A percentile compares a stretch with the other conserved stretches of the same genome.
Evolutionary conservation across 2,329 filamentous ascomycete species (phyloP).

Genomic region (Trichoderma sp.): DNA sequence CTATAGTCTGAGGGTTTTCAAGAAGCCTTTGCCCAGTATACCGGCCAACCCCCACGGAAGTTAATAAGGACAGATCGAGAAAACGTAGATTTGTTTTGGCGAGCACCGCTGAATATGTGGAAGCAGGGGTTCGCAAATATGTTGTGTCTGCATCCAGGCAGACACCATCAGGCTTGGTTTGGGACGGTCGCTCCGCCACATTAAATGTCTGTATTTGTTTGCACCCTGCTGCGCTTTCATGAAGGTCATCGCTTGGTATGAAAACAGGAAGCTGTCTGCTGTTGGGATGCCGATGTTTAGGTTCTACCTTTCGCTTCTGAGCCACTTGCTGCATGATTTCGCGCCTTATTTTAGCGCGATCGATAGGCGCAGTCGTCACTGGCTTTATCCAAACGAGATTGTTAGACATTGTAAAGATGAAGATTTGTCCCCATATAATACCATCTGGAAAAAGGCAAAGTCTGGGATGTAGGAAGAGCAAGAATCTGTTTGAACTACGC

Average conservation of each 20-base stretch:
- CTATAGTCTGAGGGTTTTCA: neutral
- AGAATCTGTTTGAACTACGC: neutral
- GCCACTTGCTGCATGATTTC: neutral
- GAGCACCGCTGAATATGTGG: neutral
- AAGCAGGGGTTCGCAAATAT: neutral
- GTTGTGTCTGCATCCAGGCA: neutral
- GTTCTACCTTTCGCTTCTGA: neutral
- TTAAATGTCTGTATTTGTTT: neutral
- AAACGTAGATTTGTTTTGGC: neutral
- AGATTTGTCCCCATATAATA: neutral
- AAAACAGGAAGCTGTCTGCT: slow-evolving; percentile 4
- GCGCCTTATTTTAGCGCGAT: neutral
- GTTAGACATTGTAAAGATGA: neutral
- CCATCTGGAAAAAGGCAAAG: neutral
- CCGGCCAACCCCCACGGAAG: neutral
- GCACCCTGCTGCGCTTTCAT: neutral
- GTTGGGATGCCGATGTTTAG: neutral
- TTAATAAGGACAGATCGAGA: neutral
- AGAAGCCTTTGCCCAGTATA: slow-evolving; percentile 7
- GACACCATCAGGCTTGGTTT: neutral
- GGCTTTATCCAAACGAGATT: neutral
- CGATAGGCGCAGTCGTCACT: neutral
- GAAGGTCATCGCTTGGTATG: neutral
- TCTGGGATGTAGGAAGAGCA: neutral
- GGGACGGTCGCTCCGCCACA: neutral